Conservation (phyloP, 805 yeast species). For the Maudiozyma turicensis region DNA sequence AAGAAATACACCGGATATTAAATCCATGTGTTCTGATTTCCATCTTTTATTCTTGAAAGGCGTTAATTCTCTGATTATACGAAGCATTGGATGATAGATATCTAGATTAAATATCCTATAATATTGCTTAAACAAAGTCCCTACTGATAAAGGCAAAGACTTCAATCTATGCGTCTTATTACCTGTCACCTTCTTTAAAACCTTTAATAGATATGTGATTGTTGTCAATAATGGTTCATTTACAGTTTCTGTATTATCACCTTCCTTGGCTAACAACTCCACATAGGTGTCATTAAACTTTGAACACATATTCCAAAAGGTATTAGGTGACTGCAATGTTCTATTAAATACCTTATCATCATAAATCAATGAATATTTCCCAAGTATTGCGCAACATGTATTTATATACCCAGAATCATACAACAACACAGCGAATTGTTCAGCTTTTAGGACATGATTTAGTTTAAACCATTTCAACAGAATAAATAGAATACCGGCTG, state of each 20-base stretch:
- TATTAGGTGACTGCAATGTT: constrained; percentile 10
- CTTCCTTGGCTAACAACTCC: not conserved
- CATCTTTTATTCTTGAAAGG: constrained; percentile 93
- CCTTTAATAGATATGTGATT: constrained; percentile 31
- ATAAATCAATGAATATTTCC: constrained; percentile 22
- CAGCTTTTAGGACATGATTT: constrained; percentile 70
- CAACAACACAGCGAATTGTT: constrained; percentile 58
- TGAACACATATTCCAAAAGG: constrained; percentile 26
- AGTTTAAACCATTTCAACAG: constrained; percentile 70
- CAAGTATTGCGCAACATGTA: constrained; percentile 18
- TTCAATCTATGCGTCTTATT: constrained; percentile 59
- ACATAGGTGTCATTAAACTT: constrained; percentile 9
- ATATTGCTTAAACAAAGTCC: constrained; percentile 29
- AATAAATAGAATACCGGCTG: constrained; percentile 42
- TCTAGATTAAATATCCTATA: constrained; percentile 50
- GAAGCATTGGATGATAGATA: constrained; percentile 60
- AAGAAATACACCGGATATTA: constrained; percentile 77
- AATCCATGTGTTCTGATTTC: constrained; percentile 88
- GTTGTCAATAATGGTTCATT: constrained; percentile 11
- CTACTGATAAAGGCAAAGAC: constrained; percentile 27
- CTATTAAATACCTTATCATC: constrained; percentile 26
- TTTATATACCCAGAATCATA: constrained; percentile 58
- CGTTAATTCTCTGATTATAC: constrained; percentile 64
- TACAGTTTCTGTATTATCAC: not conserved
- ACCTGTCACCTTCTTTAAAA: constrained; percentile 48